Conservation (phyloP, 371 early-diverging fungal genomes). For the Conidiobolus incongruus region DNA sequence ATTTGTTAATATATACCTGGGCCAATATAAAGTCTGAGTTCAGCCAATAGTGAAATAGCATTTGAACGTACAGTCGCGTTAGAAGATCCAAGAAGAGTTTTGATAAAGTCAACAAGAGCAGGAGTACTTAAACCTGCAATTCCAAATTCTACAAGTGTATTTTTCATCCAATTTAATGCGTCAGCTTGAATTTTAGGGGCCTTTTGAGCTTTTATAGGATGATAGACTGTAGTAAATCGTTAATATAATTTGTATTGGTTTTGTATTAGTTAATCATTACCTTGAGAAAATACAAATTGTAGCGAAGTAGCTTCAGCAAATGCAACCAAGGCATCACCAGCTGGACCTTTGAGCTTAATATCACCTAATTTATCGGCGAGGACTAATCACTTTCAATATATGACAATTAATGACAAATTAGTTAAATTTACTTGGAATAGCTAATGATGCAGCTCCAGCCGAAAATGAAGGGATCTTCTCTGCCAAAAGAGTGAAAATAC, state of each 20-base stretch:
- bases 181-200: conserved; percentile 80
- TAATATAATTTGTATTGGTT: not conserved
- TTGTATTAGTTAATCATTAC: conserved; percentile 4
- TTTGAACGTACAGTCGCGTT: conserved; percentile 65
- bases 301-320: conserved; percentile 53
- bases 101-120: conserved; percentile 65
- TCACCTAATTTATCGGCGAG: conserved; percentile 86
- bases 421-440: conserved; percentile 21
- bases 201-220: conserved; percentile 53
- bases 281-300: conserved; percentile 50
- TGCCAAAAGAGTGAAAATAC: conserved; percentile 38
- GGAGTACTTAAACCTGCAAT: conserved; percentile 45
- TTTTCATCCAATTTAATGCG: conserved; percentile 57
- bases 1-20: conserved; percentile 20
- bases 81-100: conserved; percentile 45
- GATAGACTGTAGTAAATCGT: conserved; percentile 18
- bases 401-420: not conserved
- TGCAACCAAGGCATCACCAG: conserved; percentile 46
- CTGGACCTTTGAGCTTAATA: conserved; percentile 68
- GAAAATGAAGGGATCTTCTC: conserved; percentile 30
- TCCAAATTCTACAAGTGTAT: conserved; percentile 69
- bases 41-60: conserved; percentile 54
- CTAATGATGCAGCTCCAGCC: conserved; percentile 50
- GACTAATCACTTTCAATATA: conserved; percentile 9
- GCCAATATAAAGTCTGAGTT: conserved; percentile 61